phyloP scores from a whole-genome alignment of 2,329 filamentous ascomycete species.

The Microsporum audouinii region DNA sequence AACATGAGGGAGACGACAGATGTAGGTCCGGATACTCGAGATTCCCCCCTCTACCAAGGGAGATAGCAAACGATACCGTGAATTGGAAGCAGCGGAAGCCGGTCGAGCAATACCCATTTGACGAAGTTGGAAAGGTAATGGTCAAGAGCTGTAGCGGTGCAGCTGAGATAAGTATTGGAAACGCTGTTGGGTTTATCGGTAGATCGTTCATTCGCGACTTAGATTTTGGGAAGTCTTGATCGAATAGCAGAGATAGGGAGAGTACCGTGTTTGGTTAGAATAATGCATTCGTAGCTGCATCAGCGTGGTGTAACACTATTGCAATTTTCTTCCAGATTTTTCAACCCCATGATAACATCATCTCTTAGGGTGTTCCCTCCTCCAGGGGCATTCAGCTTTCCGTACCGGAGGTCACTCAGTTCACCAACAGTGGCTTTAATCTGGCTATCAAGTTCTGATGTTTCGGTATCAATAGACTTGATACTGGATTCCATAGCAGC shows the following conservation, averaged over 20 bases:
- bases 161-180: neutral
- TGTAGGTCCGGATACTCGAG: conserved; percentile 21
- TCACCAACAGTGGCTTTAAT: conserved; percentile 57
- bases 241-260: neutral
- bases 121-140: conserved; percentile 15
- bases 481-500: conserved; percentile 58
- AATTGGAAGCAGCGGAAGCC: conserved; percentile 23
- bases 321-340: conserved; percentile 53
- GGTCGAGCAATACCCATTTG: conserved; percentile 17
- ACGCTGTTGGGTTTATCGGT: neutral
- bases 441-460: conserved; percentile 47
- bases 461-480: conserved; percentile 52
- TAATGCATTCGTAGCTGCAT: neutral
- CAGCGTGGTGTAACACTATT: conserved; percentile 20
- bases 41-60: conserved; percentile 24
- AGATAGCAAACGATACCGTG: conserved; percentile 23
- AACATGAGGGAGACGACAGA: conserved; percentile 24
- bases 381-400: conserved; percentile 47
- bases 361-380: conserved; percentile 51
- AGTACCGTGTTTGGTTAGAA: neutral
- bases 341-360: conserved; percentile 57
- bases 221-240: neutral
- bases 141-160: conserved; percentile 1
- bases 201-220: neutral
- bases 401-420: conserved; percentile 73